Percentiles rank a stretch among this genome's conserved stretches.
Evolutionary conservation across 257 asterid genomes (phyloP).

Genomic region (Vinca minor): DNA sequence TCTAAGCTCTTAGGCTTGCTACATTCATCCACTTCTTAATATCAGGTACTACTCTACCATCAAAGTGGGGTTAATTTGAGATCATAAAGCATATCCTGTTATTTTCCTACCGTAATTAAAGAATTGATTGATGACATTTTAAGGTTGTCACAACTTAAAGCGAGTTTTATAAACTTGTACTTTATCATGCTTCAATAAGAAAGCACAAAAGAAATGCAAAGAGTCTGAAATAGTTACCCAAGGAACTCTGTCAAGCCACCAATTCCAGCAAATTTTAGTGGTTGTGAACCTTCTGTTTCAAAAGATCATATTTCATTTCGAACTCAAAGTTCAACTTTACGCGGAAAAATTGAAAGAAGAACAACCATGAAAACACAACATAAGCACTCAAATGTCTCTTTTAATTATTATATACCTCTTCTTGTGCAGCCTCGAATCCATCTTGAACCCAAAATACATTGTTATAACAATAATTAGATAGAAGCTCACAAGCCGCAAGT

Average conservation of each 20-base stretch:
- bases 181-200: no score
- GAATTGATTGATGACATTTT: no score
- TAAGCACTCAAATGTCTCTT: not conserved
- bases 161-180: no score
- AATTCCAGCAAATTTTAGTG: conserved; percentile 92
- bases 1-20: no score
- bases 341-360: conserved; percentile 8
- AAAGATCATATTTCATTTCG: conserved; percentile 60
- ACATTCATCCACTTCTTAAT: no score
- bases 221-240: conserved; percentile 43
- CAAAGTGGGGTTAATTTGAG: no score
- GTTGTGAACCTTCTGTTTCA: conserved; percentile 83
- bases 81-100: no score
- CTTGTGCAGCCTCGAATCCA: conserved; percentile 91
- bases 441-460: conserved; percentile 92
- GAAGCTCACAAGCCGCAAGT: conserved; percentile 94
- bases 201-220: not conserved
- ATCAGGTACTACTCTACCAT: no score
- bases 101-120: no score
- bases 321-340: not conserved
- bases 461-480: conserved; percentile 64
- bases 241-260: conserved; percentile 94
- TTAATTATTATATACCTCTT: conserved; percentile 44
- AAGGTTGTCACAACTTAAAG: no score
- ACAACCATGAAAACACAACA: conserved; percentile 2